Evolutionary conservation across 2,329 filamentous ascomycete genomes (phyloP), one percentile per base, ranked within the genome.

Genomic region (Penicillium sp.): DNA sequence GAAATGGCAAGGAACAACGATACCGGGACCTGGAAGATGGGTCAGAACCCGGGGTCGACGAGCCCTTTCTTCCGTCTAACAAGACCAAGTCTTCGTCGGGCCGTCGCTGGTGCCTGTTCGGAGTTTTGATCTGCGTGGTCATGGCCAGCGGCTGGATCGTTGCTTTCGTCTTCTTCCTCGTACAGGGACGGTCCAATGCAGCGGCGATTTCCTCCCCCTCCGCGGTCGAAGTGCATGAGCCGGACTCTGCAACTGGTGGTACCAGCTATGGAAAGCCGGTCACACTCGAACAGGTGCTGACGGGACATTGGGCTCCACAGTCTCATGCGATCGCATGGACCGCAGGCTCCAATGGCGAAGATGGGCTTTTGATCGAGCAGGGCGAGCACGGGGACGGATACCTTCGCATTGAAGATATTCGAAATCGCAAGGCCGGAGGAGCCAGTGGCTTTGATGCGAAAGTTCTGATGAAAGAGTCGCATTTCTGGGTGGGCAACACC

Each of bases 361-460:
- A 99, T 73, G 95, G 95, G 1, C 76, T 98, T 61, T 76, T 99
- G 66, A 84, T 99, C 22, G 90, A 97, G 76, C 83, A 85, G 70
- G 74, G 74, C 28, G 87, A 83, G 54, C 85, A 57, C 26, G 71
- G 75, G 0, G 87, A 91, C 69, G 88, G 89, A 61, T 98, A 89
- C 70, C 80, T 99, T 57, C 86, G 95, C 1, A 91, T 97, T 0
- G 90, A 97, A 73, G 92, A 98, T 75, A 89, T 99, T 56, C 86
- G 88, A 59, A 83, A 82, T 53, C 79, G 83, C 59, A 81, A 83
- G 49, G 73, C 77, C 7, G 73, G 78, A 3, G 73, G 78, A 3
- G 73, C 72, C 2, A 78, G 79, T 3, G 76, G 80, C 6, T 77
- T 80, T 46, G 80, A 83, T 54, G 85, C 86, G 57, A 88, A 84